Evolutionary conservation across 257 asterid species (phyloP).

Genomic region (Nicotiana paniculata): DNA sequence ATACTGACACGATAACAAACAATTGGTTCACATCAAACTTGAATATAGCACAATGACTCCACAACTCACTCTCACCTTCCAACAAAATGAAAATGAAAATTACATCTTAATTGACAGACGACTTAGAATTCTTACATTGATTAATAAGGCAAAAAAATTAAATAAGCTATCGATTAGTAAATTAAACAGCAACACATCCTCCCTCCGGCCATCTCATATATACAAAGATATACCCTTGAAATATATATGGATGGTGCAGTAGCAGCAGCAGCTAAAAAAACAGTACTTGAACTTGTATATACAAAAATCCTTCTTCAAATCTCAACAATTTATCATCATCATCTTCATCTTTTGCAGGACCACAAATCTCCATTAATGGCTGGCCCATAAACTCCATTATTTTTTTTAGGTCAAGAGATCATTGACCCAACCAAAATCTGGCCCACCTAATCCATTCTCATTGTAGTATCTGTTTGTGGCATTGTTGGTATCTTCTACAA

Average conservation of each 20-base stretch:
- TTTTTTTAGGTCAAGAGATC: slow-evolving; percentile 67
- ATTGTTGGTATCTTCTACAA: slow-evolving; percentile 27
- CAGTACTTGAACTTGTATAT: slow-evolving; percentile 3
- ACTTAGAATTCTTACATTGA: slow-evolving; percentile 5
- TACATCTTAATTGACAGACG: background rate
- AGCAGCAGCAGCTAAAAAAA: background rate
- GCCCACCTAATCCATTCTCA: slow-evolving; percentile 45
- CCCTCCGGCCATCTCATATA: slow-evolving; percentile 19
- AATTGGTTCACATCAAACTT: background rate
- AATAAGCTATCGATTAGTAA: background rate
- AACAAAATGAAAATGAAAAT: background rate
- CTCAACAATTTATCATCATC: background rate
- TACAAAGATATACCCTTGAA: background rate
- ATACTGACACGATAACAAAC: background rate
- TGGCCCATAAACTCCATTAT: background rate
- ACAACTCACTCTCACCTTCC: background rate
- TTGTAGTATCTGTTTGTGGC: slow-evolving; percentile 17
- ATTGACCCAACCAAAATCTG: slow-evolving; percentile 93
- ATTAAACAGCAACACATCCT: slow-evolving; percentile 12
- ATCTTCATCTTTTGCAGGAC: background rate
- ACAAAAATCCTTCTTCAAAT: slow-evolving; percentile 20
- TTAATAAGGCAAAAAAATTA: background rate
- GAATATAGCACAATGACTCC: background rate
- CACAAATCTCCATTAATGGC: background rate
- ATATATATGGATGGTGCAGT: slow-evolving; percentile 19